phyloP scores from a whole-genome alignment of 2,329 filamentous ascomycete species.

The Fusarium graminum region DNA sequence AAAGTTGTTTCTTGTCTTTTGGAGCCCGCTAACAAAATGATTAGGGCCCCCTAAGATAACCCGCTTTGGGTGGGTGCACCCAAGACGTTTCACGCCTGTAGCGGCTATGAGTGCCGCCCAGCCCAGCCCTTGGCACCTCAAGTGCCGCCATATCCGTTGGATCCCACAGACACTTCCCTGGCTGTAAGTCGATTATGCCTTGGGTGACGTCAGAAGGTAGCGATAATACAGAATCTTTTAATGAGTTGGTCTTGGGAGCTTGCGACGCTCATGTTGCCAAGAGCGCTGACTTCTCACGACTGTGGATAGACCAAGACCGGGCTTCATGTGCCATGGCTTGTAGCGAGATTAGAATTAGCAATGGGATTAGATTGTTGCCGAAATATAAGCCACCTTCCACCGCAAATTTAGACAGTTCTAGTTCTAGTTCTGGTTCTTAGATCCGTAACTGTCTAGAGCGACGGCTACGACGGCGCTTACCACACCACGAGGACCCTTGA shows the following conservation, averaged over 20 bases:
- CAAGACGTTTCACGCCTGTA: conserved; percentile 23
- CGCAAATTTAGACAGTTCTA: conserved; percentile 1
- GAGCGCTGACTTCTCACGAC: conserved; percentile 19
- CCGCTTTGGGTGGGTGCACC: conserved; percentile 9
- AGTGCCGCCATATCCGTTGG: conserved; percentile 40
- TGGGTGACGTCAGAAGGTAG: conserved; percentile 44
- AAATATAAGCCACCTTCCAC: conserved; percentile 42
- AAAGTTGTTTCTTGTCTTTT: conserved; percentile 5
- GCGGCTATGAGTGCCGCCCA: conserved; percentile 34
- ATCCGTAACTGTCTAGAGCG: conserved; percentile 21
- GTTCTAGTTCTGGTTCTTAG: conserved; percentile 13
- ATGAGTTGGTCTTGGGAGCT: conserved; percentile 36
- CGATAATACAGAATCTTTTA: conserved; percentile 13
- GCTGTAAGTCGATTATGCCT: not conserved
- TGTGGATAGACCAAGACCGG: conserved; percentile 34
- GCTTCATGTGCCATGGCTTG: conserved; percentile 4
- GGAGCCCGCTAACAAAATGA: conserved; percentile 9
- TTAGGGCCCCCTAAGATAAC: conserved; percentile 29
- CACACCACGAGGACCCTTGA: conserved; percentile 40
- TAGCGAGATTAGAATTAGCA: conserved; percentile 15
- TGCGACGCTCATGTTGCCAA: conserved; percentile 42
- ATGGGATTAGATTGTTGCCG: not conserved
- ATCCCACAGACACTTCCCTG: conserved; percentile 23
- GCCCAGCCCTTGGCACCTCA: conserved; percentile 39
- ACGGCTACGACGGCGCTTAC: conserved; percentile 39